A percentile compares a stretch with the other conserved stretches of the same genome.
These are phyloP conservation scores for Stereocaulon alpinum DNA, from an alignment of 495 filamentous ascomycete species.

Conservation along the genomic window DNA sequence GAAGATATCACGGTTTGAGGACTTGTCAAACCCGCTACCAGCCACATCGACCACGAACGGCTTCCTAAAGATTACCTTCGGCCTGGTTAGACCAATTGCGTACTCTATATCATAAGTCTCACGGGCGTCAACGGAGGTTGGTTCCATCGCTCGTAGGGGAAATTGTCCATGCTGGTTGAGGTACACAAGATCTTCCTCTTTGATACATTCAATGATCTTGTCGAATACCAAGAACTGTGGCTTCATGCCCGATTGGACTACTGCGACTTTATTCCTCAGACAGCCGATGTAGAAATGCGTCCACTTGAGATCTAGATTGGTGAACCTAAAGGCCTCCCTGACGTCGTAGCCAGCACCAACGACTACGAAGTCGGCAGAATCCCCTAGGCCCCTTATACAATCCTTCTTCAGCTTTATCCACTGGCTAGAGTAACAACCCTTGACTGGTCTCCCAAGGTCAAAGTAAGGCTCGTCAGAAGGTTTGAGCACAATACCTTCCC, in stretches of 20 bases:
- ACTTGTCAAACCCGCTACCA: conserved; percentile 55
- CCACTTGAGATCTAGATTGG: conserved; percentile 47
- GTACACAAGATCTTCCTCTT: conserved; percentile 34
- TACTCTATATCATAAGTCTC: conserved; percentile 10
- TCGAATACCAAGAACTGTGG: conserved; percentile 60
- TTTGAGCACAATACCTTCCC: conserved; percentile 74
- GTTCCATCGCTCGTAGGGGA: conserved; percentile 25
- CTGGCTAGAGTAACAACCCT: conserved; percentile 32
- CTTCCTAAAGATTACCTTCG: conserved; percentile 43
- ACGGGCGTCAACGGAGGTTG: conserved; percentile 16
- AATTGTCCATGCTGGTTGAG: conserved; percentile 42
- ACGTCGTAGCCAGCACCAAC: conserved; percentile 60
- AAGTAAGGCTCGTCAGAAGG: conserved; percentile 71
- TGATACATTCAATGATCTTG: conserved; percentile 43
- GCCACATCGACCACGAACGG: conserved; percentile 57
- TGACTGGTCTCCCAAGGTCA: conserved; percentile 32
- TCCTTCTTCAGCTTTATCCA: conserved; percentile 88
- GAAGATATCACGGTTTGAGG: conserved; percentile 44
- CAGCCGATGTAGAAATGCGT: conserved; percentile 75
- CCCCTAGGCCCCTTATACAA: conserved; percentile 70
- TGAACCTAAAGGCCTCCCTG: conserved; percentile 41
- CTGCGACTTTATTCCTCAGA: conserved; percentile 59
- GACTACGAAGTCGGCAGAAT: conserved; percentile 71
- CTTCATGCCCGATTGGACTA: conserved; percentile 37
- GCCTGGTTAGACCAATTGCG: conserved; percentile 21